Evolutionary conservation across 164 flowering plant species (phyloP), one percentile per base, ranked within the genome.

Genomic region (Kalanchoe fedtschenkoi): DNA sequence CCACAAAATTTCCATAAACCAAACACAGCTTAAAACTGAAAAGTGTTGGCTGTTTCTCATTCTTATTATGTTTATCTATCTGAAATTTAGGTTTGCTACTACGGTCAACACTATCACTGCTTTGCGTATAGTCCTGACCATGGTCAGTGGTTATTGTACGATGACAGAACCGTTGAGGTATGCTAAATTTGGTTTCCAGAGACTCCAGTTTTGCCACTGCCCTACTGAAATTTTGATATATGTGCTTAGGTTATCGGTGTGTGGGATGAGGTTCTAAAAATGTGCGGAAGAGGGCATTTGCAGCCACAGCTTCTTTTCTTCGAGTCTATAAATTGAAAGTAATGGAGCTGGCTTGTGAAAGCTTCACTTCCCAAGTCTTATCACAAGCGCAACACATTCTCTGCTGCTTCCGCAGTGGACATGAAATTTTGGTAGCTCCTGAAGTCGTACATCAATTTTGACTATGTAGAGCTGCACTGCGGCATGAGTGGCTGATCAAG

Each of bases 31-130:
- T n/a, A n/a, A n/a, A n/a, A n/a, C n/a, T n/a, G n/a, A n/a, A n/a
- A n/a, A n/a, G n/a, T n/a, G n/a, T n/a, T n/a, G n/a, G n/a, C n/a
- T 21, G 14, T 8, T 21, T 51, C 56, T 21, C 14, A 51, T 51
- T 17, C n/a, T n/a, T n/a, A n/a, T n/a, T n/a, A 21, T 37, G n/a
- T 11, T 51, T 51, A 51, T 19, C 2, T 51, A 17, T 51, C 29
- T 51, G 3, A 22, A 51, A 38, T 53, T 22, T 68, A 93, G 99
- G 99, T 90, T 64, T 93, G 99, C 75, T 93, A 90, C 61, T 93
- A 93, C 68, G 99, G 99, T 46, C 96, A 90, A 73, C 99, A 93
- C 70, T 93, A 93, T 71, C 92, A 90, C 70, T 90, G 99, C 75
- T 93, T 93, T 79, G 97, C 99, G 54, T 90, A 85, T 68, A 82